Conservation (phyloP, 345 rosid genomes). For the Abelmoschus esculentus region DNA sequence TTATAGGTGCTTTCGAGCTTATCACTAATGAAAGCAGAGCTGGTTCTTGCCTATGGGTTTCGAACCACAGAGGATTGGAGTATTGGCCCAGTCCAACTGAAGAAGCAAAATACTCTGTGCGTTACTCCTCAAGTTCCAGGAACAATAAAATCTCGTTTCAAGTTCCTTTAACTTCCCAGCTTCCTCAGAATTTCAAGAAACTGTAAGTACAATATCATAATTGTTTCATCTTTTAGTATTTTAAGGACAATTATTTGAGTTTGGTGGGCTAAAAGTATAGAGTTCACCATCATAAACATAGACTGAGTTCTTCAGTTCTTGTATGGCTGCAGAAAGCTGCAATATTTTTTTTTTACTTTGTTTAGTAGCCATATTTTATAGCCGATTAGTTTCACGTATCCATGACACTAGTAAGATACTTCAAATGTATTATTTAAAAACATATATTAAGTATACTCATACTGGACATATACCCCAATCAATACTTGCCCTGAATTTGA, state of each 20-base stretch:
- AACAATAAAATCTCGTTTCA: slow-evolving; percentile 30
- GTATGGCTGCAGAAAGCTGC: not conserved
- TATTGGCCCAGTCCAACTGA: slow-evolving; percentile 90
- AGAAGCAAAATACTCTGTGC: slow-evolving; percentile 55
- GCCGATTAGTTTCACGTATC: no score
- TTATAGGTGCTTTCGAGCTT: slow-evolving; percentile 83
- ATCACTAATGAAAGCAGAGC: slow-evolving; percentile 70
- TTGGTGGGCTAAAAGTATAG: not conserved
- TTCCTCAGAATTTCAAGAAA: slow-evolving; percentile 76
- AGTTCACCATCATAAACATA: not conserved
- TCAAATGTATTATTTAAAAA: no score
- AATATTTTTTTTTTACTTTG: no score
- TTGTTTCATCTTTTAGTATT: not conserved
- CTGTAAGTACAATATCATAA: slow-evolving; percentile 41
- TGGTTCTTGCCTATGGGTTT: slow-evolving; percentile 86
- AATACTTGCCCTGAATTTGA: not conserved
- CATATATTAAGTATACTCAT: not conserved
- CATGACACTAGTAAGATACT: no score
- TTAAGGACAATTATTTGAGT: not conserved
- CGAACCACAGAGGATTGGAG: slow-evolving; percentile 77
- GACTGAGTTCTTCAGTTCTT: not conserved
- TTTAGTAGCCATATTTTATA: no score
- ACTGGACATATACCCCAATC: not conserved
- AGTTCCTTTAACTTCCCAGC: slow-evolving; percentile 35
- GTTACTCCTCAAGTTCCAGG: slow-evolving; percentile 32